These are phyloP conservation scores for Rhizophagus clarus DNA, from an alignment of 192 early-diverging fungal genomes.

Conservation along the genomic window DNA sequence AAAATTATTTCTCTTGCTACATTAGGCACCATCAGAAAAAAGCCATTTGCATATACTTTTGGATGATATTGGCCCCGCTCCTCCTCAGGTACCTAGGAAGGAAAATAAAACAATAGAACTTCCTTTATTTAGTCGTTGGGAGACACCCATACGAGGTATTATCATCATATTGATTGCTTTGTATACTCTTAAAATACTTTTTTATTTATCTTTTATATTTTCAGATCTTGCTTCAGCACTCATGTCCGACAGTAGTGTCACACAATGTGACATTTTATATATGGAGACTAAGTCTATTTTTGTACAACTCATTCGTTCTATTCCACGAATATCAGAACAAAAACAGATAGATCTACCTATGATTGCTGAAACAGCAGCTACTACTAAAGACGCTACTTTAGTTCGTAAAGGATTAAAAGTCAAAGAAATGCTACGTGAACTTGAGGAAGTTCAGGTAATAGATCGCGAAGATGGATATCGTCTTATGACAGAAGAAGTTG, in stretches of 20 bases:
- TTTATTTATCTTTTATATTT: background rate
- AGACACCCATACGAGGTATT: slow-evolving; percentile 74
- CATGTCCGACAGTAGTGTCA: slow-evolving; percentile 84
- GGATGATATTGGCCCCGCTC: slow-evolving; percentile 76
- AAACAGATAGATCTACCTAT: slow-evolving; percentile 63
- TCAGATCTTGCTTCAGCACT: slow-evolving; percentile 60
- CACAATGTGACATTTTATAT: slow-evolving; percentile 93
- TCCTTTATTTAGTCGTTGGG: slow-evolving; percentile 82
- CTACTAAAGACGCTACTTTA: slow-evolving; percentile 81
- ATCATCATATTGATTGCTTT: background rate
- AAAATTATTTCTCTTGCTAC: background rate
- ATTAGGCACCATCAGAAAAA: slow-evolving; percentile 71
- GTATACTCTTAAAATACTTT: background rate
- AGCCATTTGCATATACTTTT: slow-evolving; percentile 79
- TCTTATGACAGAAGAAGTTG: slow-evolving; percentile 86
- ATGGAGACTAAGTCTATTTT: slow-evolving; percentile 94
- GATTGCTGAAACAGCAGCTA: slow-evolving; percentile 85
- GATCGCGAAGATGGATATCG: slow-evolving; percentile 74
- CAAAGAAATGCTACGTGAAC: slow-evolving; percentile 88
- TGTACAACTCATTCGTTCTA: slow-evolving; percentile 90
- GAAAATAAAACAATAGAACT: slow-evolving; percentile 76
- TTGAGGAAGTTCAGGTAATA: slow-evolving; percentile 77
- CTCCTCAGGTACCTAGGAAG: slow-evolving; percentile 73
- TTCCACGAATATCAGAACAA: slow-evolving; percentile 68
- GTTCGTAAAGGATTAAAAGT: slow-evolving; percentile 96